Base-by-base conservation (phyloP, 306 rosid genomes). In the Biancaea sappan region DNA sequence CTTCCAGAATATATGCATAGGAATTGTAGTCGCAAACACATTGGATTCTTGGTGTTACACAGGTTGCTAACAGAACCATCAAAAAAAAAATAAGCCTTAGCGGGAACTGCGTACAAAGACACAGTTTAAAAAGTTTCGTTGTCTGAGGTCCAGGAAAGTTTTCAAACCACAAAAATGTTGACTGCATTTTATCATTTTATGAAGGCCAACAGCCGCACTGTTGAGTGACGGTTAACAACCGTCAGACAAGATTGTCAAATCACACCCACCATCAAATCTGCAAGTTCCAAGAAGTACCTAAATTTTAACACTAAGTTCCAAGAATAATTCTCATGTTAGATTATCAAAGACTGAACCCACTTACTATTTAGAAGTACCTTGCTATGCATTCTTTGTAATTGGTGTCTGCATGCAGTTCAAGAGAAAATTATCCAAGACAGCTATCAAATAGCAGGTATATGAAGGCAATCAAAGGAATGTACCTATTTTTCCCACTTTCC, bases 401-500 rank as follows among this genome's bases (percentile, higher is more conserved):
- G 4, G 35, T 29, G 15, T n/a, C 51, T 24, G 22, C 54, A 53
- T 44, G 54, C 38, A 7, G 9, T 47, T 28, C 22, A 44, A 69
- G 57, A 21, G 29, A 71, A 54, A 73, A 67, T 9, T 28, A 57
- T 67, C 19, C 15, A 66, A n/a, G 46, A 60, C 40, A 31, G 40
- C 62, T 22, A 52, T 32, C 43, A 46, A 52, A 35, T 73, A 6
- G 50, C 50, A 54, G 53, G 50, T 26, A 64, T 64, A n/a, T 46
- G 65, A 31, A 57, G 29, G 74, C 58, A 72, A 79, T 57, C 77
- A 66, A 59, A 71, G 38, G 22, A 47, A 73, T 43, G 15, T 54
- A 71, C 63, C 84, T 84, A 86, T 41, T 86, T 83, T 70, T 88
- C 84, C 97, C 97, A 89, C 57, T 92, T 91, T 80, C 96, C 92